A percentile compares a stretch with the other conserved stretches of the same genome.
Evolutionary conservation across 257 asterid genomes (phyloP).

Genomic region (Linaria vulgaris): DNA sequence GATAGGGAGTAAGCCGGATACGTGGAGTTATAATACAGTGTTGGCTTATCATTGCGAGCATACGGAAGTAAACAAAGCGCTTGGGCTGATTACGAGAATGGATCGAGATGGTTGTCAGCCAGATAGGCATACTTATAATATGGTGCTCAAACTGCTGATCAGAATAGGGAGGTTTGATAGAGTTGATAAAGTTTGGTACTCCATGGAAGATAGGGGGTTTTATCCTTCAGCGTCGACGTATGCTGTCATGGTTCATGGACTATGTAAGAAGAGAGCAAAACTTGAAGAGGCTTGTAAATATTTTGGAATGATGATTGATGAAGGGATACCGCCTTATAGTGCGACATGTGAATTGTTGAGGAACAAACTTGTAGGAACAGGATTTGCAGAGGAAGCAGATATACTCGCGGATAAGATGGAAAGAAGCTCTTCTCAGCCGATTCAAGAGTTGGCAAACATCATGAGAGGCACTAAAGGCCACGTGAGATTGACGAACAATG

Average conservation of each 20-base stretch:
- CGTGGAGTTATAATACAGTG: slow-evolving; percentile 76
- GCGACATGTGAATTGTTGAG: slow-evolving; percentile 65
- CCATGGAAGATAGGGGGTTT: slow-evolving; percentile 71
- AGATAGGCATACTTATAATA: slow-evolving; percentile 68
- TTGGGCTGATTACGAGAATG: slow-evolving; percentile 63
- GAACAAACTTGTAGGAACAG: slow-evolving; percentile 61
- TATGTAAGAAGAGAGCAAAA: slow-evolving; percentile 72
- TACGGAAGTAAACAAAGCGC: slow-evolving; percentile 69
- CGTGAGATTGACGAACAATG: slow-evolving; percentile 33
- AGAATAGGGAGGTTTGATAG: slow-evolving; percentile 79
- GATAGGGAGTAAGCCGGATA: slow-evolving; percentile 53
- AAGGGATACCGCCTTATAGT: slow-evolving; percentile 77
- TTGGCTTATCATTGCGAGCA: slow-evolving; percentile 69
- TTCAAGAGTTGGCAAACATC: slow-evolving; percentile 48
- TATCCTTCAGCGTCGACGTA: slow-evolving; percentile 80
- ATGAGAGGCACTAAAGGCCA: slow-evolving; percentile 58
- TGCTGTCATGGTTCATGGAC: slow-evolving; percentile 84
- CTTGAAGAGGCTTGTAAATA: slow-evolving; percentile 72
- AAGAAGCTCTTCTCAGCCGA: slow-evolving; percentile 56
- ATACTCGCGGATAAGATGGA: slow-evolving; percentile 88
- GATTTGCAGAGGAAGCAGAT: slow-evolving; percentile 63
- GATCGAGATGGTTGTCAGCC: slow-evolving; percentile 42
- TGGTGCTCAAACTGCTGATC: slow-evolving; percentile 85
- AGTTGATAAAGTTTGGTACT: slow-evolving; percentile 63
- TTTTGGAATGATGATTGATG: slow-evolving; percentile 86